Conservation (phyloP, 345 rosid genomes). For the Anacardium occidentale region DNA sequence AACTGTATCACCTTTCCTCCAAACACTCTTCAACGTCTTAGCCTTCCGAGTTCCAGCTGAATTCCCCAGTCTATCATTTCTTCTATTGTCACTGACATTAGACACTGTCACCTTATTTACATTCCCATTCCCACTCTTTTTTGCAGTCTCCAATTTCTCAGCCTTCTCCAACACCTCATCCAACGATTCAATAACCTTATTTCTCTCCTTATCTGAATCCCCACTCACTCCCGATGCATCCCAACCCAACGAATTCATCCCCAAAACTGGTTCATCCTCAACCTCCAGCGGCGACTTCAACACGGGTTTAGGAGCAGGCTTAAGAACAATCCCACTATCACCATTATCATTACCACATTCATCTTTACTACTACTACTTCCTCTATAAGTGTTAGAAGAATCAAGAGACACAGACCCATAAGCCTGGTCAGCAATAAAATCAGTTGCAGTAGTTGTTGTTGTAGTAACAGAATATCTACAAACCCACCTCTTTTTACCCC, state of each 20-base stretch:
- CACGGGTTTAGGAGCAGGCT: conserved; percentile 80
- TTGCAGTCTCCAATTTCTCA: conserved; percentile 62
- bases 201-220: conserved; percentile 53
- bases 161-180: conserved; percentile 92
- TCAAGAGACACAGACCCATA: conserved; percentile 47
- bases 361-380: conserved; percentile 29
- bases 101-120: conserved; percentile 32
- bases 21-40: conserved; percentile 86
- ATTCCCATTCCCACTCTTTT: conserved; percentile 34
- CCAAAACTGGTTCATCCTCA: conserved; percentile 32
- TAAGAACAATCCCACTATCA: conserved; percentile 58
- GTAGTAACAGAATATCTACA: conserved; percentile 81
- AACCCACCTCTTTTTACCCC: conserved; percentile 56
- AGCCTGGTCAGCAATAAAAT: conserved; percentile 66
- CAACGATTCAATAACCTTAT: conserved; percentile 73
- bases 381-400: conserved; percentile 47
- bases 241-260: conserved; percentile 40
- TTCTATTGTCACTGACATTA: conserved; percentile 30
- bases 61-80: conserved; percentile 29
- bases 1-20: conserved; percentile 89
- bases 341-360: conserved; percentile 16
- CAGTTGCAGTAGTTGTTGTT: conserved; percentile 51
- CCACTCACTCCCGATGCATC: conserved; percentile 17
- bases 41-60: conserved; percentile 38
- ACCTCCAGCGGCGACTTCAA: conserved; percentile 44